Evolutionary conservation across 2,329 filamentous ascomycete species (phyloP).

Genomic region (Talaromyces sp.): DNA sequence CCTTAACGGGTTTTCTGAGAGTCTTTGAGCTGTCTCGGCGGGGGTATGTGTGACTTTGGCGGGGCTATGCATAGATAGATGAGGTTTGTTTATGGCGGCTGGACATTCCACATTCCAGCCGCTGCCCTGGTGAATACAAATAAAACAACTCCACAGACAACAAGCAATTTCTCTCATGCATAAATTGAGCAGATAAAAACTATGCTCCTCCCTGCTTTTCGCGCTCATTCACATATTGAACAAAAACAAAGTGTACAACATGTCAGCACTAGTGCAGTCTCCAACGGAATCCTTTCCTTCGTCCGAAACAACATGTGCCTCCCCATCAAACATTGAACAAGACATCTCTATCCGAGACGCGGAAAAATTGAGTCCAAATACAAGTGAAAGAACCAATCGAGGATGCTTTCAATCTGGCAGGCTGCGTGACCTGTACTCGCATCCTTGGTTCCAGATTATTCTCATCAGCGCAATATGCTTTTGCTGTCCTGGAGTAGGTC

Average conservation of each 20-base stretch:
- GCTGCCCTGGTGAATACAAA: slow-evolving; percentile 2
- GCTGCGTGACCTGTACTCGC: not conserved
- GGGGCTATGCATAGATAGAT: not conserved
- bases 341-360: not conserved
- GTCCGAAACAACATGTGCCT: slow-evolving; percentile 4
- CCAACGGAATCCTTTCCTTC: slow-evolving; percentile 4
- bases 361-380: not conserved
- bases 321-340: not conserved
- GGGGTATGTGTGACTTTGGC: not conserved
- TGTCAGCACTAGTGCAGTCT: not conserved
- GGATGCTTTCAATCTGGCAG: not conserved
- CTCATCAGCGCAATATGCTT: slow-evolving; percentile 39
- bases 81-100: not conserved
- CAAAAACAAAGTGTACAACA: not conserved
- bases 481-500: slow-evolving; percentile 35
- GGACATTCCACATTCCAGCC: slow-evolving; percentile 8
- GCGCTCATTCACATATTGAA: not conserved
- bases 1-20: not conserved
- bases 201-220: not conserved
- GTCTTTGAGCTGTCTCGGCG: not conserved
- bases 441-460: slow-evolving; percentile 35
- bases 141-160: not conserved
- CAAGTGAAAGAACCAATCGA: not conserved
- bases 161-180: not conserved
- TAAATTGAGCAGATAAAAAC: not conserved